Conservation (phyloP, 2,329 filamentous ascomycete species). For the Fusarium sp. region DNA sequence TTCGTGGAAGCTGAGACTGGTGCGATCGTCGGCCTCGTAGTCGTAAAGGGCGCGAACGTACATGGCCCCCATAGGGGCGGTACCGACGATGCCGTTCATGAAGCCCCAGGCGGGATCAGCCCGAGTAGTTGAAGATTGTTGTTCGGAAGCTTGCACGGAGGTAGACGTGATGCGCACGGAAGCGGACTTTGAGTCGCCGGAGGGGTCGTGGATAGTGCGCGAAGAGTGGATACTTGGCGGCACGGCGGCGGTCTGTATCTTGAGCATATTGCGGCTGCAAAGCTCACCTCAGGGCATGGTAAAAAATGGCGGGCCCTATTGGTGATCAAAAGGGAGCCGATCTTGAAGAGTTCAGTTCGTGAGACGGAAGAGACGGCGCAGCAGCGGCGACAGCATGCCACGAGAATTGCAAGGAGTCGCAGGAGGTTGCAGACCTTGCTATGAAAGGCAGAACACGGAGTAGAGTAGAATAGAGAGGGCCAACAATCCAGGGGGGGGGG, state of each 20-base stretch:
- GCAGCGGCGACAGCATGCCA: constrained; percentile 38
- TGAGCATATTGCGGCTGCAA: constrained; percentile 49
- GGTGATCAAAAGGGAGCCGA: constrained; percentile 44
- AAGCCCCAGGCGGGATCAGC: constrained; percentile 46
- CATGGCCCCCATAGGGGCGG: constrained; percentile 75
- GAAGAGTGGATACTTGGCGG: constrained; percentile 50
- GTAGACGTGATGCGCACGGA: constrained; percentile 46
- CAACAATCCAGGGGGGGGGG: constrained; percentile 35
- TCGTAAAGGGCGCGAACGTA: constrained; percentile 97
- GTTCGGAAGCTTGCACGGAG: constrained; percentile 44
- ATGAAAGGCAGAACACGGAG: constrained; percentile 26
- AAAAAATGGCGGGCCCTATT: constrained; percentile 48
- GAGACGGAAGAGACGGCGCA: constrained; percentile 24
- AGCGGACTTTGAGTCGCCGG: constrained; percentile 46
- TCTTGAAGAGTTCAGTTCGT: constrained; percentile 30
- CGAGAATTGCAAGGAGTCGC: constrained; percentile 32
- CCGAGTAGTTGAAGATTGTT: constrained; percentile 42
- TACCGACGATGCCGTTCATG: constrained; percentile 73
- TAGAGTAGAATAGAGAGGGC: constrained; percentile 19
- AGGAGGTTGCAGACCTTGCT: constrained; percentile 40
- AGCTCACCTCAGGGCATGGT: constrained; percentile 53
- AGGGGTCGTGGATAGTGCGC: constrained; percentile 49
- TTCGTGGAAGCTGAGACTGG: constrained; percentile 94
- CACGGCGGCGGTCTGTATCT: constrained; percentile 50
- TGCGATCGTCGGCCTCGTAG: constrained; percentile 97